phyloP scores from a whole-genome alignment of 2,329 filamentous ascomycete species.

The Bipolaris cookei region DNA sequence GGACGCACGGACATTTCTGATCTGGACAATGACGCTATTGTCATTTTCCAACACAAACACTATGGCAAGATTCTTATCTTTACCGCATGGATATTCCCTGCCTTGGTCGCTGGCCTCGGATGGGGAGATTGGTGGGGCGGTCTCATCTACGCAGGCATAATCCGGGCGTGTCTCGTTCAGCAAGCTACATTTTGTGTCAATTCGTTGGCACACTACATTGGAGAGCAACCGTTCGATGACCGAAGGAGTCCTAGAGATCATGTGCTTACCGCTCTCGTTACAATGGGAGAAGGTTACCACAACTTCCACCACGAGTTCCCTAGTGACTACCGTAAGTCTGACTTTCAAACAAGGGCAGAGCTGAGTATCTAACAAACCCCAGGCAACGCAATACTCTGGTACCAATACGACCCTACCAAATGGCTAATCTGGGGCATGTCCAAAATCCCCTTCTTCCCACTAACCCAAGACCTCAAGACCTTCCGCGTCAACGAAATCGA shows the following conservation, averaged over 20 bases:
- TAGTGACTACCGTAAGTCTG: slow-evolving; percentile 36
- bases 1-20: slow-evolving; percentile 59
- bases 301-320: slow-evolving; percentile 54
- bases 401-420: slow-evolving; percentile 52
- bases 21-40: slow-evolving; percentile 57
- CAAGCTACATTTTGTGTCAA: slow-evolving; percentile 62
- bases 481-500: slow-evolving; percentile 47
- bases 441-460: slow-evolving; percentile 37
- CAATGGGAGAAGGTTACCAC: slow-evolving; percentile 52
- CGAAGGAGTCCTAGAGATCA: slow-evolving; percentile 48
- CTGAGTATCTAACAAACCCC: not conserved
- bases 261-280: slow-evolving; percentile 48
- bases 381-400: slow-evolving; percentile 49
- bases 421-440: slow-evolving; percentile 48
- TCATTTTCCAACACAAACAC: slow-evolving; percentile 56
- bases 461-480: slow-evolving; percentile 48
- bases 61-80: slow-evolving; percentile 53
- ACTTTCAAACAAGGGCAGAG: not conserved
- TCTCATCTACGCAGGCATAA: slow-evolving; percentile 57
- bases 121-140: slow-evolving; percentile 59
- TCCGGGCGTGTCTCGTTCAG: slow-evolving; percentile 58
- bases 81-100: slow-evolving; percentile 53
- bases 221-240: slow-evolving; percentile 53
- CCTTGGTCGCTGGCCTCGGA: slow-evolving; percentile 53
- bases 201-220: slow-evolving; percentile 60